Evolutionary conservation across 2,329 filamentous ascomycete genomes (phyloP).

Genomic region (Microcera coccophila): DNA sequence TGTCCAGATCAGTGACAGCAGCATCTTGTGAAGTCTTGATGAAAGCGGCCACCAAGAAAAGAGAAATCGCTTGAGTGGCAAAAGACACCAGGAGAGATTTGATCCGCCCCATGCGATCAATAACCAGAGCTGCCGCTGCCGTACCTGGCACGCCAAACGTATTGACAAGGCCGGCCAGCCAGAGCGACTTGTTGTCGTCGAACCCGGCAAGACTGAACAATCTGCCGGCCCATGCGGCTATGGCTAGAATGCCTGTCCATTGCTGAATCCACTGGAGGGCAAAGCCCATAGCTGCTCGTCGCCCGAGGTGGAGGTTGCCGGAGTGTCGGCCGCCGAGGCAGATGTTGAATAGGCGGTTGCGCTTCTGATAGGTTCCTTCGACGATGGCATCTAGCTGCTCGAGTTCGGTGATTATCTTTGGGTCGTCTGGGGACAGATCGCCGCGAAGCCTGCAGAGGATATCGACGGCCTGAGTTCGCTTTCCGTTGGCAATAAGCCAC

Average conservation of each 20-base stretch:
- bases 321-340: slow-evolving; percentile 35
- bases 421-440: slow-evolving; percentile 31
- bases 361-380: slow-evolving; percentile 36
- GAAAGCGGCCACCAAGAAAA: slow-evolving; percentile 31
- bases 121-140: slow-evolving; percentile 47
- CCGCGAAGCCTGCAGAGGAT: slow-evolving; percentile 32
- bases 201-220: not conserved
- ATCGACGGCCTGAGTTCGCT: slow-evolving; percentile 30
- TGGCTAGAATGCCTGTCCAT: slow-evolving; percentile 28
- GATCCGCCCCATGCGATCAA: slow-evolving; percentile 47
- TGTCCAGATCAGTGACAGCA: slow-evolving; percentile 4
- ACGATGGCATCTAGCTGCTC: slow-evolving; percentile 40
- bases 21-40: slow-evolving; percentile 27
- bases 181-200: not conserved
- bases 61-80: slow-evolving; percentile 25
- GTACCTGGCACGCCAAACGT: slow-evolving; percentile 29
- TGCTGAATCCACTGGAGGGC: slow-evolving; percentile 41
- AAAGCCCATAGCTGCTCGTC: slow-evolving; percentile 38
- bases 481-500: slow-evolving; percentile 37
- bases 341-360: slow-evolving; percentile 38
- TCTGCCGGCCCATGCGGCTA: not conserved
- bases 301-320: slow-evolving; percentile 35
- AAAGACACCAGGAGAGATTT: slow-evolving; percentile 29
- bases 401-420: slow-evolving; percentile 32
- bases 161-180: not conserved